Percentiles rank a stretch among this genome's conserved stretches.
phyloP scores from a whole-genome alignment of 2,329 filamentous ascomycete species.

The Thermoascus crustaceus region DNA sequence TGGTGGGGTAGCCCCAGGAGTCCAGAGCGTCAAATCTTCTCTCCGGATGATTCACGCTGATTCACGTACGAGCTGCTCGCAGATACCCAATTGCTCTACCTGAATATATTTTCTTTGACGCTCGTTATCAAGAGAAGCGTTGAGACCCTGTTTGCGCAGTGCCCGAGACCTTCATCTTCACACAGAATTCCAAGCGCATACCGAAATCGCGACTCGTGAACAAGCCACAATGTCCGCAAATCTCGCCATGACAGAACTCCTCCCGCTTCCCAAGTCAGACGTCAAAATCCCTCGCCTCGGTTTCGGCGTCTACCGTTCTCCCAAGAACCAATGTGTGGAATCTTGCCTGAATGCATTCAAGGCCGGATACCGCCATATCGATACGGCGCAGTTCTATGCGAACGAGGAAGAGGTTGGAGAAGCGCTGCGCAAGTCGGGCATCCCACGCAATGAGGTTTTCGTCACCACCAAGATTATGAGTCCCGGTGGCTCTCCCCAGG shows the following conservation, averaged over 20 bases:
- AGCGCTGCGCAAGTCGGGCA: constrained; percentile 49
- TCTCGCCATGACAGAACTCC: constrained; percentile 39
- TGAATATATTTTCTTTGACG: background rate
- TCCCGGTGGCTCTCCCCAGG: constrained; percentile 46
- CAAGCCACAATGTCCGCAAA: constrained; percentile 24
- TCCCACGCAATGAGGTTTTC: constrained; percentile 52
- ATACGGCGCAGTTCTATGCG: constrained; percentile 58
- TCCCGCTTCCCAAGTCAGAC: constrained; percentile 44
- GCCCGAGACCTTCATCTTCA: background rate
- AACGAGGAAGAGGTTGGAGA: constrained; percentile 62
- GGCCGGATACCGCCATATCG: constrained; percentile 47
- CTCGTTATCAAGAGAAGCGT: background rate
- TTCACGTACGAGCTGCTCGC: background rate
- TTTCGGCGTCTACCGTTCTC: constrained; percentile 62
- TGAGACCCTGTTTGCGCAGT: background rate
- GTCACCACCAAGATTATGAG: constrained; percentile 62
- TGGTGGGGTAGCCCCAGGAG: constrained; percentile 9
- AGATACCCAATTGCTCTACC: background rate
- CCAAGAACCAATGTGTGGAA: constrained; percentile 44
- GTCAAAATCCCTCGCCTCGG: constrained; percentile 57
- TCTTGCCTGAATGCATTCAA: constrained; percentile 52
- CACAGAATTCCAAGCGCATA: constrained; percentile 1
- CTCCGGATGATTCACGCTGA: constrained; percentile 1
- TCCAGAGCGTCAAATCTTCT: constrained; percentile 4
- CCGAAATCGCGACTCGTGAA: constrained; percentile 1